These are phyloP conservation scores for Shiraia bambusicola DNA, from an alignment of 2,329 filamentous ascomycete genomes.

Conservation along the genomic window DNA sequence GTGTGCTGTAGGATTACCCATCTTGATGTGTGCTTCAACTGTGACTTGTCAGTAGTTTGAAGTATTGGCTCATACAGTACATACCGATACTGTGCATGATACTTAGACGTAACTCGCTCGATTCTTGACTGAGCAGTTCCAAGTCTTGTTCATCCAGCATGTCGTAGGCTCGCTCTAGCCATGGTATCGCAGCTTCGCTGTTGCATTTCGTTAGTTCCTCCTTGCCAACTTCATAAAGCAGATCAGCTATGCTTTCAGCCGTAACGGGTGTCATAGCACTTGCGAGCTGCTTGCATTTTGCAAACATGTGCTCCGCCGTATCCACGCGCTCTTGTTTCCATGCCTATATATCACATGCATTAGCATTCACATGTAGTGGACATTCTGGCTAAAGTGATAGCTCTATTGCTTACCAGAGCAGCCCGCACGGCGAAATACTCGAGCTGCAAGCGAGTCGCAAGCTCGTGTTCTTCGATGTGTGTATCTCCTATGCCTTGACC, in stretches of 20 bases:
- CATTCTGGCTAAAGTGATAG: background rate
- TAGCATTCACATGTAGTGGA: background rate
- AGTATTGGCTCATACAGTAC: background rate
- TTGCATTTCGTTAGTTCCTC: conserved; percentile 57
- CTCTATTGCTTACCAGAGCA: conserved; percentile 58
- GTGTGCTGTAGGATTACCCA: conserved; percentile 48
- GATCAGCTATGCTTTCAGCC: conserved; percentile 65
- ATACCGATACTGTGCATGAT: conserved; percentile 61
- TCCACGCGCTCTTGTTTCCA: conserved; percentile 74
- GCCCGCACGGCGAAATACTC: conserved; percentile 69
- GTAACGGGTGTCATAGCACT: conserved; percentile 50
- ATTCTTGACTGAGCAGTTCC: conserved; percentile 59
- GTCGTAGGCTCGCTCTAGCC: conserved; percentile 70
- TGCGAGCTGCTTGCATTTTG: conserved; percentile 52
- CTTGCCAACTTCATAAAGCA: conserved; percentile 72
- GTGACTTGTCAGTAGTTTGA: conserved; percentile 34
- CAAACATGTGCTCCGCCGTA: conserved; percentile 76
- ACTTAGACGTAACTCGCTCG: conserved; percentile 64
- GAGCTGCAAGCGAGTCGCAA: conserved; percentile 49
- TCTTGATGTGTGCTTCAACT: conserved; percentile 57
- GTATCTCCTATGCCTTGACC: conserved; percentile 16
- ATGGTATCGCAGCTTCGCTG: conserved; percentile 61
- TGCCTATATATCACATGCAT: conserved; percentile 51
- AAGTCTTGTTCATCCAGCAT: conserved; percentile 59
- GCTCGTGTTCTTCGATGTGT: conserved; percentile 27